Conservation (phyloP, 768 basidiomycete species). For the Pholiota conissans region DNA sequence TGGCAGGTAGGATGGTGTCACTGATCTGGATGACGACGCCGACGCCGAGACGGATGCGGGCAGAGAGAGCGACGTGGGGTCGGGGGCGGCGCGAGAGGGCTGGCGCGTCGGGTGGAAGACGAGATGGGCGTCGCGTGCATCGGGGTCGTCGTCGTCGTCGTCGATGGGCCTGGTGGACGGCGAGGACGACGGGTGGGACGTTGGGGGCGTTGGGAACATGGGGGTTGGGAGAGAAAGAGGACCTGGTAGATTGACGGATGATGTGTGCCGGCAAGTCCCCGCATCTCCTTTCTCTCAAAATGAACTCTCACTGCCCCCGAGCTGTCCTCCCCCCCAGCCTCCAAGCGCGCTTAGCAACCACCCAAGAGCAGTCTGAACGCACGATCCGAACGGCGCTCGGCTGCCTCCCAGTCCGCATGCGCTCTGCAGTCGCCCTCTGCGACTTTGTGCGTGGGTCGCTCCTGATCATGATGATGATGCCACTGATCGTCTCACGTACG, state of each 20-base stretch:
- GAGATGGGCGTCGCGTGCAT: not conserved
- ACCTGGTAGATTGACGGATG: not conserved
- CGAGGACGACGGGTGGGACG: not conserved
- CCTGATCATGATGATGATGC: not conserved
- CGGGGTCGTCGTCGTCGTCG: not conserved
- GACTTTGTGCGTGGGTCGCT: not conserved
- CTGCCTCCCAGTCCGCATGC: too few relatives aligned
- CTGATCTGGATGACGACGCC: not conserved
- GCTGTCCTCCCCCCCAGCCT: not conserved
- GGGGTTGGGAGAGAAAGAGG: not conserved
- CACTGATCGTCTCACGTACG: not conserved
- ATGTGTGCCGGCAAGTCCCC: not conserved
- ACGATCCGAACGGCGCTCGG: not conserved
- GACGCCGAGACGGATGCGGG: not conserved
- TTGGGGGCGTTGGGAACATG: not conserved
- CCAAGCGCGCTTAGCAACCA: not conserved
- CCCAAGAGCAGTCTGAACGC: not conserved
- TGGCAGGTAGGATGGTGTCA: not conserved
- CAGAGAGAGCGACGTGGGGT: not conserved
- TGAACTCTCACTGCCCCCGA: not conserved
- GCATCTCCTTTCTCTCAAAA: constrained; percentile 1
- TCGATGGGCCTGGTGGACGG: not conserved
- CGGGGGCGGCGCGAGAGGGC: not conserved
- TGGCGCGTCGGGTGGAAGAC: not conserved
- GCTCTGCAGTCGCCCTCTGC: too few relatives aligned